Evolutionary conservation across 1,284 basidiomycete species (phyloP), one percentile per base, ranked within the genome.

Genomic region (Cryptococcus sp.): DNA sequence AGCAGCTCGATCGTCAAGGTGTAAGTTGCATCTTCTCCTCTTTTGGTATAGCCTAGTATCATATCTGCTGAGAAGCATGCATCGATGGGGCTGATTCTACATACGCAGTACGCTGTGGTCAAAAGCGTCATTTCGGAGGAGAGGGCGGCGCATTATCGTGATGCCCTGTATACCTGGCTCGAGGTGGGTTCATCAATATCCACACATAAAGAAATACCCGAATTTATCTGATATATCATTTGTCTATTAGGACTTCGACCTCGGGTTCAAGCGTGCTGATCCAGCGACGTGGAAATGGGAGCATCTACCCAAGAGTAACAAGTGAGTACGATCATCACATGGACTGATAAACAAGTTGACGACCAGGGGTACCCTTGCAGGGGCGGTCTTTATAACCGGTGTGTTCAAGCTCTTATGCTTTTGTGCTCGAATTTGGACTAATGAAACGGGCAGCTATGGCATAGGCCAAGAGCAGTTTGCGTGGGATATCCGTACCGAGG

Each of bases 401-500:
- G 13, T 10, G 13, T 34, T 34, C 3, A 34, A 5, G n/a, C n/a
- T n/a, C n/a, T 34, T 2, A 13, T 10, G 29, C 29, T 10, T 13
- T 34, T 34, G 29, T 13, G 8, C 29, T 34, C n/a, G 29, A 34
- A 13, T 13, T 7, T 34, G 29, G 29, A 34, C 29, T 34, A 10
- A 34, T 34, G 29, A 34, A 13, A 10, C 8, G 29, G n/a, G 29
- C 8, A 34, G 29, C 2, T 34, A 34, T 34, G 74, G 60, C 16
- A 65, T 68, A 19, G 72, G 66, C 13, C 76, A 77, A 58, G 76
- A 76, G 62, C 72, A 77, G 52, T 75, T 72, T 46, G 72, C 69
- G 1, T 79, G 78, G 78, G 70, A 77, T 47, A 76, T 77, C 53
- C 63, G 76, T 19, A 50, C 64, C 41, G 76, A 78, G 61, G 70